These are phyloP conservation scores for Staphylotrichum tortipilum DNA, from an alignment of 495 filamentous ascomycete genomes.

Conservation along the genomic window DNA sequence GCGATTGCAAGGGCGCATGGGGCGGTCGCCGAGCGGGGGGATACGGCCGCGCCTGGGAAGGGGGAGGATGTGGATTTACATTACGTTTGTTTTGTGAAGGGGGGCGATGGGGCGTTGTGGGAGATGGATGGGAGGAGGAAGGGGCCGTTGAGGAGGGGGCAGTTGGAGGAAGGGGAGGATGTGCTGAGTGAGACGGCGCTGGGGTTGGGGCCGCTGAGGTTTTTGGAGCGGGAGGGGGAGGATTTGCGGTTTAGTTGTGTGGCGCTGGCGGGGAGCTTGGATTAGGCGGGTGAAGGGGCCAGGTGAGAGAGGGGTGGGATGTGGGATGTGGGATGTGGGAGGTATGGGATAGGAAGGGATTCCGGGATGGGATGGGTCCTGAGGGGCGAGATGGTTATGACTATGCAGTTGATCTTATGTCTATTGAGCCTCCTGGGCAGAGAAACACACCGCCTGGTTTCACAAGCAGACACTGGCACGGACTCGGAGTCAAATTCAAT, in stretches of 20 bases:
- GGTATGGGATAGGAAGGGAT: too few species aligned
- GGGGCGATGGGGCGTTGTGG: constrained; percentile 58
- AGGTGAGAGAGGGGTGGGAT: background rate
- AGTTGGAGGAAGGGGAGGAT: constrained; percentile 50
- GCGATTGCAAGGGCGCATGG: constrained; percentile 65
- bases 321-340: background rate
- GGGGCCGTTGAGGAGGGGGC: constrained; percentile 55
- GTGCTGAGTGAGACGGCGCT: constrained; percentile 60
- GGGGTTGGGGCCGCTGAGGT: constrained; percentile 49
- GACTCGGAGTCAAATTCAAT: too few species aligned
- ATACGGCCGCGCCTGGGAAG: constrained; percentile 61
- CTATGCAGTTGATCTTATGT: too few species aligned
- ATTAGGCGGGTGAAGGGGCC: constrained; percentile 28
- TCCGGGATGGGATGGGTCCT: too few species aligned
- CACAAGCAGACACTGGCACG: too few species aligned
- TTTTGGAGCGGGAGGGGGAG: constrained; percentile 55
- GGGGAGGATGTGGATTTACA: constrained; percentile 65
- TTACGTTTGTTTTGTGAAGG: constrained; percentile 80
- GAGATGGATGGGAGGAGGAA: constrained; percentile 76
- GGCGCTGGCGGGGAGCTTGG: constrained; percentile 57
- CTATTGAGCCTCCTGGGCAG: too few species aligned
- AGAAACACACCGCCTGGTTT: too few species aligned
- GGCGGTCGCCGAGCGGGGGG: constrained; percentile 60
- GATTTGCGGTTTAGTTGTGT: constrained; percentile 69
- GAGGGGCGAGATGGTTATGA: too few species aligned